These are phyloP conservation scores for Leccinum disarticulatum DNA, from an alignment of 768 basidiomycete genomes.

Conservation along the genomic window DNA sequence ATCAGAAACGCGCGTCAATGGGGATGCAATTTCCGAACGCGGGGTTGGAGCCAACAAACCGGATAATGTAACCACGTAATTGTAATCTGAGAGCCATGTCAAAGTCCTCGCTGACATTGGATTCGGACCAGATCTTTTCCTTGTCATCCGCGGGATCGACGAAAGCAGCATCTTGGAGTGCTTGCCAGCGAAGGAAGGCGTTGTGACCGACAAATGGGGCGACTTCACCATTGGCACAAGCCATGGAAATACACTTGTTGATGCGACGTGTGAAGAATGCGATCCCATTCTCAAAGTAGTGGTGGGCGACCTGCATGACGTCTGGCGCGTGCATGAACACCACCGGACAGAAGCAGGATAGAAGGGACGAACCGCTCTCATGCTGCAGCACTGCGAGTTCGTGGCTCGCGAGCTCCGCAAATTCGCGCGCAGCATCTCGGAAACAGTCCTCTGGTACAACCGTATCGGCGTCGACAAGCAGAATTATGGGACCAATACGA, in stretches of 20 bases:
- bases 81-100: conserved; percentile 65
- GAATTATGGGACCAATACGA: conserved; percentile 73
- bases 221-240: conserved; percentile 78
- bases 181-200: conserved; percentile 87
- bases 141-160: conserved; percentile 50
- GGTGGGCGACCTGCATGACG: conserved; percentile 87
- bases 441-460: conserved; percentile 90
- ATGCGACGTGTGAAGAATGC: conserved; percentile 86
- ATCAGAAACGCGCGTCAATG: neutral
- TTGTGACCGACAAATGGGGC: conserved; percentile 83
- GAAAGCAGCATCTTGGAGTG: conserved; percentile 83
- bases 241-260: conserved; percentile 80
- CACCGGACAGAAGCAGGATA: conserved; percentile 1
- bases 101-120: conserved; percentile 69
- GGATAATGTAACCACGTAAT: conserved; percentile 67
- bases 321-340: conserved; percentile 40
- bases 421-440: conserved; percentile 84
- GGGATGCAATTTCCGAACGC: conserved; percentile 2
- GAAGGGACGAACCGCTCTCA: conserved; percentile 66
- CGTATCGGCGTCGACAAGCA: conserved; percentile 88
- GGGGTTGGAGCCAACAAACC: conserved; percentile 28
- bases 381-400: conserved; percentile 86
- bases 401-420: conserved; percentile 64
- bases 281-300: conserved; percentile 91
- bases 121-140: conserved; percentile 75